Evolutionary conservation across 176 grass and related monocot genomes (phyloP), one percentile per base, ranked within the genome.

Genomic region (Musa schizocarpa): DNA sequence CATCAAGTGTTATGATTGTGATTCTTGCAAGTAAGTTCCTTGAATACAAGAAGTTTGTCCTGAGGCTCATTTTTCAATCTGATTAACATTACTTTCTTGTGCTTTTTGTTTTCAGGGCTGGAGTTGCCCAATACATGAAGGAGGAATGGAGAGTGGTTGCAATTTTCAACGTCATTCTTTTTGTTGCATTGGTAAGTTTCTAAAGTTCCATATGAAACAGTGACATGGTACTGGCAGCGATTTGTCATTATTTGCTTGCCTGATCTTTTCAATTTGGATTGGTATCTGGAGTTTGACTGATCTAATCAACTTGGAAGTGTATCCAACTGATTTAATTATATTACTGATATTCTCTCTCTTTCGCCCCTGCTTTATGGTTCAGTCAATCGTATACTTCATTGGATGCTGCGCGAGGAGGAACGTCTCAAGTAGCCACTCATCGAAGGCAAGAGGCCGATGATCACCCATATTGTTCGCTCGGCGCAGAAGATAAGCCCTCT

Each of bases 81-180:
- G 54, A 13, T 21, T 73, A 10, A 43, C 43, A 9, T 9, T 10
- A 12, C 34, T 76, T 69, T 78, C 20, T 20, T 58, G 63, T 11
- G 12, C 13, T 59, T 76, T 43, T 43, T 63, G 9, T 16, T 73
- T 74, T 73, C 22, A 99, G 95, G 81, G 95, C 95, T 86, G 94
- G 94, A 58, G 94, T 98, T 68, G 94, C 90, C 1, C 90, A 98
- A 63, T 99, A 94, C 86, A 91, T 99, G 90, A 98, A 94, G 72
- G 74, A 65, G 3, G 90, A 99, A 76, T 99, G 90, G 90, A 81
- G 88, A 61, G 88, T 99, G 52, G 88, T 94, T 78, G 95, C 90
- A 49, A 89, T 99, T 52, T 93, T 99, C 76, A 89, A 94, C 54
- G 82, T 99, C 48, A 77, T 94, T 75, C 81, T 99, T 55, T 92